Evolutionary conservation across 2,329 filamentous ascomycete species (phyloP).

Genomic region (Aureobasidium sp.): DNA sequence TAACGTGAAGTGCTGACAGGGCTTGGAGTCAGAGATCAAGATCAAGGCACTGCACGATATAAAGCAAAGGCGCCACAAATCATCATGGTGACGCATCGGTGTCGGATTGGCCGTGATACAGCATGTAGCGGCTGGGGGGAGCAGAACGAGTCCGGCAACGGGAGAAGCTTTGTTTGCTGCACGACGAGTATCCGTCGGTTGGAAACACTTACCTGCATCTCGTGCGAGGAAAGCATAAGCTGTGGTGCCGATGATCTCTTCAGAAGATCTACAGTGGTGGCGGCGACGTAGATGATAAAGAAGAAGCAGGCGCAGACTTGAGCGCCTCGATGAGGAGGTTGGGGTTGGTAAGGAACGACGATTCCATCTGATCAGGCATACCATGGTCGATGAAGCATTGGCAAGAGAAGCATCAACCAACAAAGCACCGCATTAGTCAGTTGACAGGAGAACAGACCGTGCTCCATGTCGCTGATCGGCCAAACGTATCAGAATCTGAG

Average conservation of each 20-base stretch:
- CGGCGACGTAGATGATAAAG: slow-evolving; percentile 1
- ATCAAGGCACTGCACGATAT: slow-evolving; percentile 4
- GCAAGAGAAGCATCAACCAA: background rate
- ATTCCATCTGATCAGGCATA: background rate
- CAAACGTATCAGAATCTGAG: slow-evolving; percentile 1
- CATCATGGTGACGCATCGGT: slow-evolving; percentile 10
- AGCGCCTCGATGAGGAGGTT: background rate
- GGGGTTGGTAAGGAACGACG: background rate
- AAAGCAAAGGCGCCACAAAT: background rate
- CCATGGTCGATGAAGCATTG: background rate
- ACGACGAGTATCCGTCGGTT: background rate
- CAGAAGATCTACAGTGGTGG: slow-evolving; percentile 1
- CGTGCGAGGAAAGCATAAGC: background rate
- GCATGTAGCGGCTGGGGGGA: background rate
- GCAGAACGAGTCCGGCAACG: background rate
- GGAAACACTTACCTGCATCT: background rate
- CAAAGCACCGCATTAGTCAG: background rate
- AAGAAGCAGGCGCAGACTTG: background rate
- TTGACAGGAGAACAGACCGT: background rate
- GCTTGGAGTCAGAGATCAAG: background rate
- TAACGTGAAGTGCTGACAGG: slow-evolving; percentile 4
- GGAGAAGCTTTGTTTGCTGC: slow-evolving; percentile 8
- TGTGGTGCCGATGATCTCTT: background rate
- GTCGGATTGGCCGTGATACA: background rate
- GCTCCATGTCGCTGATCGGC: background rate